These are phyloP conservation scores for Rhizomucor pusillus DNA, from an alignment of 371 early-diverging fungal species.

Conservation along the genomic window DNA sequence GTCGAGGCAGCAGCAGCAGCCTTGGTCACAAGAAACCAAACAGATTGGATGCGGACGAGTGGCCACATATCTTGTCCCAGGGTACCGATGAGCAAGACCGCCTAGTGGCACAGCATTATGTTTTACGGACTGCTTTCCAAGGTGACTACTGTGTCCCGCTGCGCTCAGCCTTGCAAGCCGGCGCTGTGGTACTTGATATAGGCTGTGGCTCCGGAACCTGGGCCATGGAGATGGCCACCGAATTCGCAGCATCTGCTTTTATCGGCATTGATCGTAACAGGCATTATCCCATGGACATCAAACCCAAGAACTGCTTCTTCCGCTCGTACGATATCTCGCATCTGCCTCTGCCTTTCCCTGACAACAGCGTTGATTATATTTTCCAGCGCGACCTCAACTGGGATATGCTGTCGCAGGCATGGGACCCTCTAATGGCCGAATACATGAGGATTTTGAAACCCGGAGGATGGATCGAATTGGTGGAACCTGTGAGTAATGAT, in stretches of 20 bases:
- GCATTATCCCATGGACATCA: constrained; percentile 36
- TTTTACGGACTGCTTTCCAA: constrained; percentile 44
- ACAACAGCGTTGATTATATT: constrained; percentile 46
- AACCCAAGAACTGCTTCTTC: constrained; percentile 47
- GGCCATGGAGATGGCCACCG: constrained; percentile 48
- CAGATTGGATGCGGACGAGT: constrained; percentile 15
- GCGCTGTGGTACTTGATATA: constrained; percentile 38
- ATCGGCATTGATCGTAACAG: constrained; percentile 36
- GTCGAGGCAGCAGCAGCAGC: constrained; percentile 4
- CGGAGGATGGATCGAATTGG: constrained; percentile 46
- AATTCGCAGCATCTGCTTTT: constrained; percentile 37
- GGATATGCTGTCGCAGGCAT: constrained; percentile 25
- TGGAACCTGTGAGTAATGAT: constrained; percentile 31
- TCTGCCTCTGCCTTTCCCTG: constrained; percentile 35
- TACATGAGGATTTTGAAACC: constrained; percentile 40
- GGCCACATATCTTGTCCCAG: constrained; percentile 33
- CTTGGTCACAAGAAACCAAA: neutral
- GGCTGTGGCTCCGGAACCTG: constrained; percentile 50
- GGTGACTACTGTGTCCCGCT: constrained; percentile 37
- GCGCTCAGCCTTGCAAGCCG: constrained; percentile 31
- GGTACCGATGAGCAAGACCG: constrained; percentile 43
- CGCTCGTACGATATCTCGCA: constrained; percentile 24
- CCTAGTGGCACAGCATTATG: constrained; percentile 44
- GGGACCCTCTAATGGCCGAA: constrained; percentile 36
- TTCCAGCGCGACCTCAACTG: constrained; percentile 45